These are phyloP conservation scores for Pseudogymnoascus pannorum DNA, from an alignment of 2,329 filamentous ascomycete species.

Conservation along the genomic window DNA sequence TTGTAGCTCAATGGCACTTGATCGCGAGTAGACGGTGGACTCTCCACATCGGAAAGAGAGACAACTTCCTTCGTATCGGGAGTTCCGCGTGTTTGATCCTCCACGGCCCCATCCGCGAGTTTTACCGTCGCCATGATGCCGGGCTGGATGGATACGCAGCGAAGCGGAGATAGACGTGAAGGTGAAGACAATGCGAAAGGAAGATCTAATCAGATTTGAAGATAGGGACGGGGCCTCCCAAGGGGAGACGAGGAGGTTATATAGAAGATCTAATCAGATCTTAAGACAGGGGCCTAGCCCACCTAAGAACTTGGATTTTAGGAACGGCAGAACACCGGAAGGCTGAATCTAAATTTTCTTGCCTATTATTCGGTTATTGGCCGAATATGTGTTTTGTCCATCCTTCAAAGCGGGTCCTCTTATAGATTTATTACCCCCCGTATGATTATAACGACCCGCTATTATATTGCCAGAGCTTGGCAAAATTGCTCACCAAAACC, in stretches of 20 bases:
- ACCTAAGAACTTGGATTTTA: not conserved
- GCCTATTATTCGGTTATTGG: not conserved
- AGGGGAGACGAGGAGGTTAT: too few species aligned
- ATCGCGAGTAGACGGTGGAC: not conserved
- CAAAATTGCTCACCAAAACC: too few species aligned
- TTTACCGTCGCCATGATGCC: not conserved
- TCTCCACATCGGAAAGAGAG: not conserved
- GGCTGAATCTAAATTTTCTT: not conserved
- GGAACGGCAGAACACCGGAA: not conserved
- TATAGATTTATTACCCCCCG: too few species aligned
- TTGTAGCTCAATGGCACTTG: constrained; percentile 24
- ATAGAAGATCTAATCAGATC: not conserved
- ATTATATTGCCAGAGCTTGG: too few species aligned
- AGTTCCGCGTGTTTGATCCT: not conserved
- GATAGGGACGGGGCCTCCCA: too few species aligned
- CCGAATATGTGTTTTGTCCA: not conserved
- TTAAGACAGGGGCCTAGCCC: not conserved
- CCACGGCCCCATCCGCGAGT: not conserved
- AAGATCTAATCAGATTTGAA: constrained; percentile 1
- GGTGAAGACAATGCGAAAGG: not conserved
- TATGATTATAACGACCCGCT: too few species aligned
- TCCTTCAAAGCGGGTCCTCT: not conserved
- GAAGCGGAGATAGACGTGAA: not conserved
- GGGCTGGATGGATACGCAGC: not conserved
- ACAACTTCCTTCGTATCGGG: not conserved